A percentile compares a stretch with the other conserved stretches of the same genome.
phyloP scores from a whole-genome alignment of 805 yeast species.

The Martiniozyma abietophila region DNA sequence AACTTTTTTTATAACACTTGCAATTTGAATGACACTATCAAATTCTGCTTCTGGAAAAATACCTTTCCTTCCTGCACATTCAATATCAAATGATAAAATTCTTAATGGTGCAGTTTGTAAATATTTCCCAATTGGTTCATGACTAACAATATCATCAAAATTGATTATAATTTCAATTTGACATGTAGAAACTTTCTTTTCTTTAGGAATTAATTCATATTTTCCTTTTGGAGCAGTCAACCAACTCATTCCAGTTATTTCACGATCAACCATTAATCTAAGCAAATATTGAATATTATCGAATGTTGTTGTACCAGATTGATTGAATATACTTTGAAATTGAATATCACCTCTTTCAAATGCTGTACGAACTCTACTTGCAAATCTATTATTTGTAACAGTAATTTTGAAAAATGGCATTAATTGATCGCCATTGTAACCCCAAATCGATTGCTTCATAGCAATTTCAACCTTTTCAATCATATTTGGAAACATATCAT shows the following conservation, averaged over 20 bases:
- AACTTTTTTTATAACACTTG: constrained; percentile 79
- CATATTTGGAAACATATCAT: constrained; percentile 45
- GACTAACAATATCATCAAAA: constrained; percentile 63
- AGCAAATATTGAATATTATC: constrained; percentile 85
- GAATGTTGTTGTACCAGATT: constrained; percentile 58
- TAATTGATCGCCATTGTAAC: constrained; percentile 70
- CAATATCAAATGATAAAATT: constrained; percentile 90
- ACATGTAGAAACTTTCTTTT: constrained; percentile 53
- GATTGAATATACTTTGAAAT: constrained; percentile 54
- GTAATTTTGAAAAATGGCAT: constrained; percentile 72
- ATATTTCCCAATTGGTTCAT: constrained; percentile 90
- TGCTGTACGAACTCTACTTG: constrained; percentile 61
- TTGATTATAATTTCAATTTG: constrained; percentile 76
- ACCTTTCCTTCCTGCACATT: constrained; percentile 97
- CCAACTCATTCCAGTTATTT: constrained; percentile 97
- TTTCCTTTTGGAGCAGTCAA: constrained; percentile 72
- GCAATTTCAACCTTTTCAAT: constrained; percentile 49
- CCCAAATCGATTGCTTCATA: constrained; percentile 87
- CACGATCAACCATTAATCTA: constrained; percentile 86
- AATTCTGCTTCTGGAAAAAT: constrained; percentile 90
- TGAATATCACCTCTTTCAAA: constrained; percentile 77
- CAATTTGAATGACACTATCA: constrained; percentile 95
- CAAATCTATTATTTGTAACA: constrained; percentile 54
- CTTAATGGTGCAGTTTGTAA: constrained; percentile 88
- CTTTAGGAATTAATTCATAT: constrained; percentile 39